These are phyloP conservation scores for Arachis monticola DNA, from an alignment of 331 rosid genomes.

Conservation along the genomic window DNA sequence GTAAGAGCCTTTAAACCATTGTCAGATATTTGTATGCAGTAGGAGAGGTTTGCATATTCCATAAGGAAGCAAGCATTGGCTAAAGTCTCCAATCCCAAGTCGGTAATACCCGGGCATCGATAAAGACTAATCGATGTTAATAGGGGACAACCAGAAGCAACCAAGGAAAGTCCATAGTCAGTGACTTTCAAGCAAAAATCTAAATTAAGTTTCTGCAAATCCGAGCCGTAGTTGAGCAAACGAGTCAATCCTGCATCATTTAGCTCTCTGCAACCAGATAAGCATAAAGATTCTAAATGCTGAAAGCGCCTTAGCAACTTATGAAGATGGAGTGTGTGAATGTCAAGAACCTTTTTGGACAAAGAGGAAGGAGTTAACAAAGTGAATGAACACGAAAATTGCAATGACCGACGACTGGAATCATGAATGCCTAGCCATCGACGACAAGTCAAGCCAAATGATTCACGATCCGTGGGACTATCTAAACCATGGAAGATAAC, in stretches of 20 bases:
- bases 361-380: constrained; percentile 44
- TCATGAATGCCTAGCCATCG: constrained; percentile 64
- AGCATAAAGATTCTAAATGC: constrained; percentile 56
- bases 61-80: constrained; percentile 47
- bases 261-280: constrained; percentile 61
- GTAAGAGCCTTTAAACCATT: constrained; percentile 56
- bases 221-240: constrained; percentile 55
- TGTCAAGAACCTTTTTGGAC: constrained; percentile 29
- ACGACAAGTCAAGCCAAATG: constrained; percentile 74
- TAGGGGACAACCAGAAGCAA: constrained; percentile 55
- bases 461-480: constrained; percentile 52
- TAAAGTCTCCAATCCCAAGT: constrained; percentile 54
- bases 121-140: constrained; percentile 57
- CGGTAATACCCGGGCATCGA: constrained; percentile 52
- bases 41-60: constrained; percentile 54
- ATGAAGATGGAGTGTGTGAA: constrained; percentile 47
- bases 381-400: constrained; percentile 56
- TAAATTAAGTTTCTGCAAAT: constrained; percentile 53
- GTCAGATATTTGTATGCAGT: constrained; percentile 56
- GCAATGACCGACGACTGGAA: constrained; percentile 51
- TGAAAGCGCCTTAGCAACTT: constrained; percentile 65
- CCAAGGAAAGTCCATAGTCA: constrained; percentile 53
- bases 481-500: constrained; percentile 54
- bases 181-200: constrained; percentile 62
- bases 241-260: constrained; percentile 55